These are phyloP conservation scores for Orobanche coerulescens DNA, from an alignment of 257 asterid species.

Conservation along the genomic window DNA sequence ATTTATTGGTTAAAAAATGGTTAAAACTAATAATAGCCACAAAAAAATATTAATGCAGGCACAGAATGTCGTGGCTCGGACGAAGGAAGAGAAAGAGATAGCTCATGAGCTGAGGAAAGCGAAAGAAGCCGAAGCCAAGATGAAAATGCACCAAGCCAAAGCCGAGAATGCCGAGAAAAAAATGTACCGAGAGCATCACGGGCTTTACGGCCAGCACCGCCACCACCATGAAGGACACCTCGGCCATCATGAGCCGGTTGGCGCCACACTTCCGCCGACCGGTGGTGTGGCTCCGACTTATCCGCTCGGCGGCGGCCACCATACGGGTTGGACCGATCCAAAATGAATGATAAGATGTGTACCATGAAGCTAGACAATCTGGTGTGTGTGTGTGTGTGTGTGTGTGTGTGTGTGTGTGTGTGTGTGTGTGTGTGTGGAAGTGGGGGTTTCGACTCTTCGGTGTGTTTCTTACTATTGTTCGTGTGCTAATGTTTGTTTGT, in stretches of 20 bases:
- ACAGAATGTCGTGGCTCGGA: conserved; percentile 42
- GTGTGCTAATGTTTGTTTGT: too few relatives aligned
- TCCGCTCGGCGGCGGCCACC: conserved; percentile 38
- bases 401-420: too few relatives aligned
- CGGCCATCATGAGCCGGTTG: conserved; percentile 12
- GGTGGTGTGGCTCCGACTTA: conserved; percentile 28
- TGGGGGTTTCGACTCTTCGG: too few relatives aligned
- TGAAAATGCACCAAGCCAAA: conserved; percentile 57
- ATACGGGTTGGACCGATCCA: conserved; percentile 25
- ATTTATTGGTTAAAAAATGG: too few relatives aligned
- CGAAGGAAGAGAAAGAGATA: conserved; percentile 43
- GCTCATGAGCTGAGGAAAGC: conserved; percentile 54
- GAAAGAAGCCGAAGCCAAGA: conserved; percentile 71
- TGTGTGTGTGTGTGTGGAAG: too few relatives aligned
- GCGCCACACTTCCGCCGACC: conserved; percentile 21
- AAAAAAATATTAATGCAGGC: conserved; percentile 28
- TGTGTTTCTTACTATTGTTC: too few relatives aligned
- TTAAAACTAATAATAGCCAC: too few relatives aligned
- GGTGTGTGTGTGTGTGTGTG: too few relatives aligned
- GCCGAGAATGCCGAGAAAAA: conserved; percentile 50
- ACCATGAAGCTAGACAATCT: too few relatives aligned
- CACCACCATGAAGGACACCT: background rate
- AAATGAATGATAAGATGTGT: conserved; percentile 14
- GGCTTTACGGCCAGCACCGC: background rate
- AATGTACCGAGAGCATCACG: conserved; percentile 26